A percentile compares a stretch with the other conserved stretches of the same genome.
phyloP scores from a whole-genome alignment of 75 land plant species.

The Sequoia sempervirens region DNA sequence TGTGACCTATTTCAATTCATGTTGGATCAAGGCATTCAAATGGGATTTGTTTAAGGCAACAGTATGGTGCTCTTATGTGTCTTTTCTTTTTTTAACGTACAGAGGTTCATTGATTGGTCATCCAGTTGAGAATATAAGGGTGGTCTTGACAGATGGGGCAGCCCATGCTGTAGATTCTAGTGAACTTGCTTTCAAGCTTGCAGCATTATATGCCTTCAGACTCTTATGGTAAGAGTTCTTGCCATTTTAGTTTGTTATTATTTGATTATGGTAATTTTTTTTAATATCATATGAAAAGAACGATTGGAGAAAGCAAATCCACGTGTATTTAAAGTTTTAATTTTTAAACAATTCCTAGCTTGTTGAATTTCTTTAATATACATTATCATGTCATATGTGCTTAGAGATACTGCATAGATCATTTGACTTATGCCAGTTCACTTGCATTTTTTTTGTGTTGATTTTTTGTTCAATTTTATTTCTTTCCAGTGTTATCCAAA shows the following conservation, averaged over 20 bases:
- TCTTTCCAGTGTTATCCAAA: constrained; percentile 73
- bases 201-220: constrained; percentile 96
- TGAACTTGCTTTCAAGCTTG: constrained; percentile 97
- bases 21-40: constrained; percentile 2
- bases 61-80: background rate
- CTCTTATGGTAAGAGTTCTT: constrained; percentile 60
- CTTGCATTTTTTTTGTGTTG: background rate
- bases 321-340: background rate
- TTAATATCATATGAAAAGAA: background rate
- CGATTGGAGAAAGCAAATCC: background rate
- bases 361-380: background rate
- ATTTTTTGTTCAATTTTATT: background rate
- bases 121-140: constrained; percentile 86
- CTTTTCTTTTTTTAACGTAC: constrained; percentile 15
- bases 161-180: constrained; percentile 99
- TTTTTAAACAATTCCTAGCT: background rate
- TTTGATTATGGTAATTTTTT: background rate
- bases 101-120: constrained; percentile 98
- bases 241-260: background rate
- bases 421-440: background rate
- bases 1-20: background rate
- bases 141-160: constrained; percentile 93
- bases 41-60: constrained; percentile 14
- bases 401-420: background rate
- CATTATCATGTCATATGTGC: background rate